A percentile compares a stretch with the other conserved stretches of the same genome.
Conservation (phyloP, 768 basidiomycete species). For the Lactarius hatsudake region DNA sequence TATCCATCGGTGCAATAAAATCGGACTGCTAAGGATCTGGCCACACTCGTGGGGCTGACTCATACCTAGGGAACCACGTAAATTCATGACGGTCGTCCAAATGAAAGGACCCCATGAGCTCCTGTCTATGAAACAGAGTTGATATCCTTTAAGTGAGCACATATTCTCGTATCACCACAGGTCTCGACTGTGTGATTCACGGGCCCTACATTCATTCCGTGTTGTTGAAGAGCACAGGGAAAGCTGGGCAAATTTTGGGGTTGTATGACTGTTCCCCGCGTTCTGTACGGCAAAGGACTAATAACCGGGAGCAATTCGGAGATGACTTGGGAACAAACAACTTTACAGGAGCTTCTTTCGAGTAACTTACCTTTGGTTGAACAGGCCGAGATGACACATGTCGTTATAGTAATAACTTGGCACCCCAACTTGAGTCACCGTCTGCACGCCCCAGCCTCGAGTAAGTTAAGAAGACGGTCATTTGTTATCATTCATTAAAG, state of each 20-base stretch:
- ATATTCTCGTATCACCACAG: neutral
- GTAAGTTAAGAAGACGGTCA: neutral
- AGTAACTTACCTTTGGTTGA: neutral
- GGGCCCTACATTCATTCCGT: neutral
- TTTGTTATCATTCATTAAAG: neutral
- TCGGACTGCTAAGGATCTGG: neutral
- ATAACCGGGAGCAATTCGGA: neutral
- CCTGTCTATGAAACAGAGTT: neutral
- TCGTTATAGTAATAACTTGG: neutral
- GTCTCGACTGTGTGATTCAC: neutral
- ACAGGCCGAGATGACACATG: neutral
- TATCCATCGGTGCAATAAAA: neutral
- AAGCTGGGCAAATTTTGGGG: neutral
- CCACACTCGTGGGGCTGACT: neutral
- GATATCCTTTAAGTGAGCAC: neutral
- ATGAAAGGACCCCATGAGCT: neutral
- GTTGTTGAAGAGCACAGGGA: neutral
- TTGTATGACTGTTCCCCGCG: neutral
- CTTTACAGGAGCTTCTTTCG: neutral
- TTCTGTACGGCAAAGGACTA: neutral
- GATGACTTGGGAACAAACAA: neutral
- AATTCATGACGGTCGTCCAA: too few relatives aligned
- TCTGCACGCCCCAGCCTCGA: neutral
- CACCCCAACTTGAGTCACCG: neutral
- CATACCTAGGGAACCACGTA: too few relatives aligned